Percentiles rank a stretch among this genome's conserved stretches.
Evolutionary conservation across 176 grass and related monocot genomes (phyloP).

Genomic region (Urochloa ruziziensis): DNA sequence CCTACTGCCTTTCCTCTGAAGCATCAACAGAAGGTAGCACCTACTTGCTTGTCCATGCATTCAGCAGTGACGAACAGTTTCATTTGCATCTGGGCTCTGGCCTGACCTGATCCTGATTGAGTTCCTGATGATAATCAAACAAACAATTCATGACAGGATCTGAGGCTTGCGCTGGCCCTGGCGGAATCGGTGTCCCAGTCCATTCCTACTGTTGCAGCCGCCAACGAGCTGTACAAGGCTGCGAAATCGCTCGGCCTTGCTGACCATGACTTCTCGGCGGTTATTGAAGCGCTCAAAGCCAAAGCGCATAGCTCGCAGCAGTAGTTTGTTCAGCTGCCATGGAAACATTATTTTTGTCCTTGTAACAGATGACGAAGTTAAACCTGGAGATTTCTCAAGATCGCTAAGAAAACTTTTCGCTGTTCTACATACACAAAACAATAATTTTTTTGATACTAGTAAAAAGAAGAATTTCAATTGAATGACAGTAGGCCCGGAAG

Average conservation of each 20-base stretch:
- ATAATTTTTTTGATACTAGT: neutral
- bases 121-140: neutral
- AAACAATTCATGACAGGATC: constrained; percentile 52
- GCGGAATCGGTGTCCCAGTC: constrained; percentile 76
- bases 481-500: neutral
- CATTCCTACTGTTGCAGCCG: constrained; percentile 74
- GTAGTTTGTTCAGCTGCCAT: neutral
- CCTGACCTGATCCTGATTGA: neutral
- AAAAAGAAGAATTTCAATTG: neutral
- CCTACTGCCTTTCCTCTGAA: constrained; percentile 90
- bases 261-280: constrained; percentile 78
- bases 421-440: neutral
- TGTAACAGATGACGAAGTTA: neutral
- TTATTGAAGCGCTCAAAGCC: constrained; percentile 70
- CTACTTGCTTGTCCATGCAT: neutral
- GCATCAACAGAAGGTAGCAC: constrained; percentile 89
- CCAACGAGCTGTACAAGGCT: constrained; percentile 89
- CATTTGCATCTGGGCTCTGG: constrained; percentile 28
- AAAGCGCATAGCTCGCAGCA: constrained; percentile 43
- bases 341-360: neutral
- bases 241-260: constrained; percentile 67
- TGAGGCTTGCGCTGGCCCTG: constrained; percentile 78
- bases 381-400: neutral
- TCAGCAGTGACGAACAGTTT: constrained; percentile 14
- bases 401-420: neutral